Evolutionary conservation across 495 filamentous ascomycete species (phyloP), one percentile per base, ranked within the genome.

Genomic region (Talaromyces liani): DNA sequence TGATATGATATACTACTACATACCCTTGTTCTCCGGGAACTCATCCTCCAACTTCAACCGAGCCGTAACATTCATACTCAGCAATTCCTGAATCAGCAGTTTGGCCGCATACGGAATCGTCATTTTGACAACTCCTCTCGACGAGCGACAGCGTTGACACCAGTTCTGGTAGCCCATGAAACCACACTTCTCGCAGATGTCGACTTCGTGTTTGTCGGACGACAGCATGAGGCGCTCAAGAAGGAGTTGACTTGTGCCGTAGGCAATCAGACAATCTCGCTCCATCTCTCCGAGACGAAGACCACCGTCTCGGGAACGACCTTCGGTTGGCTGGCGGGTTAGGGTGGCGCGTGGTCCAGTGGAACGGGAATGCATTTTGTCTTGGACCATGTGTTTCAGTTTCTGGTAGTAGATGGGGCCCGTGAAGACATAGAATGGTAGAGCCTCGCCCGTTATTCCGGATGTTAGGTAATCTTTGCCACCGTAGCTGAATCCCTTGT

Each of bases 351-450:
- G 86, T 2, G 95, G 94, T 3, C 94, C 94, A 53, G 90, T 88
- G 9, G 92, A 85, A 61, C 94, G 92, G 8, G 92, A 91, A 76
- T 99, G 94, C 93, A 99, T 97, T 82, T 99, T 99, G 69, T 99
- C 94, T 72, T 96, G 91, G 33, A 99, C 94, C 94, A 99, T 99
- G 85, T 99, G 94, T 85, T 98, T 99, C 51, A 99, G 86, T 68
- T 97, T 96, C 81, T 99, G 94, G 82, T 99, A 99, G 82, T 96
- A 99, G 75, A 97, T 98, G 4, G 94, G 94, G 0, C 94, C 94
- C 68, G 93, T 95, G 83, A 97, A 99, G 75, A 99, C 93, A 71
- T 99, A 98, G 41, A 92, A 92, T 54, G 93, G 91, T 20, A 97
- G 82, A 2, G 89, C 82, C 77, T 98, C 93, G 68, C 94, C 94